Evolutionary conservation across 1,139 yeast species (phyloP).

Genomic region (Blastobotrys illinoisensis): DNA sequence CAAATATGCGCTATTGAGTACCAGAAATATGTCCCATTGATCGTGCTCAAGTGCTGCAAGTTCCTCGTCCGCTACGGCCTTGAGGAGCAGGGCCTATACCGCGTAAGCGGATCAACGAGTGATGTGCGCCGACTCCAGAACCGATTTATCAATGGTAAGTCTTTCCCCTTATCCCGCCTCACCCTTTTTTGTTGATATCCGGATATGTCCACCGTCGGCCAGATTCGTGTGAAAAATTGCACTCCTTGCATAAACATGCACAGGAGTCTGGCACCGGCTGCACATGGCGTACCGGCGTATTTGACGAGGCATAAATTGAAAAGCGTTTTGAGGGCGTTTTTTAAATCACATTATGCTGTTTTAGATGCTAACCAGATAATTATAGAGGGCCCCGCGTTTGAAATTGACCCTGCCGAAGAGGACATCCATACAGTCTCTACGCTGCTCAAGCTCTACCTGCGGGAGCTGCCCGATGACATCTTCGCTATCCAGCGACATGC

Average conservation of each 20-base stretch:
- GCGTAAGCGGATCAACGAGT: constrained; percentile 73
- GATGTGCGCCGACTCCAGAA: constrained; percentile 56
- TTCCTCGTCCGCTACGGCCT: constrained; percentile 41
- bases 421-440: constrained; percentile 85
- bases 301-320: not conserved
- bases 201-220: not conserved
- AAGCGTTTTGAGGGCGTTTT: not conserved
- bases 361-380: constrained; percentile 8
- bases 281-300: not conserved
- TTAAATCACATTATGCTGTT: not conserved
- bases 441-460: constrained; percentile 64
- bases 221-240: not conserved
- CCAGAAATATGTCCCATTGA: constrained; percentile 22
- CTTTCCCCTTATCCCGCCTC: not conserved
- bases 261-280: not conserved
- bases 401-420: constrained; percentile 54
- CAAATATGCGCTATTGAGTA: constrained; percentile 17
- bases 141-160: constrained; percentile 47
- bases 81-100: constrained; percentile 75
- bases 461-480: constrained; percentile 78
- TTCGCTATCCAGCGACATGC: constrained; percentile 33
- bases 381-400: constrained; percentile 52
- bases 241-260: not conserved
- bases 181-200: not conserved
- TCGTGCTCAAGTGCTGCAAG: constrained; percentile 22